Conservation (phyloP, 805 yeast genomes). For the Yarrowia sp. region DNA sequence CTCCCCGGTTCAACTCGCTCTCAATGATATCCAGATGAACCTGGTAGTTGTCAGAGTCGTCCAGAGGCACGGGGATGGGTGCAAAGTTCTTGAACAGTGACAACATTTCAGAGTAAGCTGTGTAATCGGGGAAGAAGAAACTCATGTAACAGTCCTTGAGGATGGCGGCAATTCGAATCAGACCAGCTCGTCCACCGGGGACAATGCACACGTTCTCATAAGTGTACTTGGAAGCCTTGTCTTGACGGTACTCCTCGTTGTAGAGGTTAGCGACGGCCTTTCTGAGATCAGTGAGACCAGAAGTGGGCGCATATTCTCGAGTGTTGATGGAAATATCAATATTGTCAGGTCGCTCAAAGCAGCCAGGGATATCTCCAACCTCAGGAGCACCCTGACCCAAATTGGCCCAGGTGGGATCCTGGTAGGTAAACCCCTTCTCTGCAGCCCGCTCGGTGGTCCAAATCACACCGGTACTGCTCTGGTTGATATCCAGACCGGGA, state of each 20-base stretch:
- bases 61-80: slow-evolving; percentile 67
- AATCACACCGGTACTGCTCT: slow-evolving; percentile 67
- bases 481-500: slow-evolving; percentile 66
- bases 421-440: slow-evolving; percentile 60
- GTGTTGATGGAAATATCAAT: slow-evolving; percentile 58
- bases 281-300: slow-evolving; percentile 61
- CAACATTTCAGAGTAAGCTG: slow-evolving; percentile 71
- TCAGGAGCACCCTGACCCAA: slow-evolving; percentile 73
- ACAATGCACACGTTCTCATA: slow-evolving; percentile 66
- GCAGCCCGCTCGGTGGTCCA: slow-evolving; percentile 70
- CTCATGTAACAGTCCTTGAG: slow-evolving; percentile 65
- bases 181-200: slow-evolving; percentile 70
- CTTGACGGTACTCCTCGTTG: slow-evolving; percentile 61
- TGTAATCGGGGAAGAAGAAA: slow-evolving; percentile 67
- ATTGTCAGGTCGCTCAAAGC: slow-evolving; percentile 60
- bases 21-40: slow-evolving; percentile 61
- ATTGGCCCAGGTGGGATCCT: slow-evolving; percentile 58
- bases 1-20: slow-evolving; percentile 63
- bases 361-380: slow-evolving; percentile 66
- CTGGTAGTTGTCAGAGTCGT: slow-evolving; percentile 63
- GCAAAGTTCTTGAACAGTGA: slow-evolving; percentile 62
- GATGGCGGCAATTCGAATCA: slow-evolving; percentile 67
- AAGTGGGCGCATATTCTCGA: slow-evolving; percentile 66
- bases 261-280: slow-evolving; percentile 65
- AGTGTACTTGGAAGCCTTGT: slow-evolving; percentile 60